phyloP scores from a whole-genome alignment of 768 basidiomycete species.

The Boletus fagicola region DNA sequence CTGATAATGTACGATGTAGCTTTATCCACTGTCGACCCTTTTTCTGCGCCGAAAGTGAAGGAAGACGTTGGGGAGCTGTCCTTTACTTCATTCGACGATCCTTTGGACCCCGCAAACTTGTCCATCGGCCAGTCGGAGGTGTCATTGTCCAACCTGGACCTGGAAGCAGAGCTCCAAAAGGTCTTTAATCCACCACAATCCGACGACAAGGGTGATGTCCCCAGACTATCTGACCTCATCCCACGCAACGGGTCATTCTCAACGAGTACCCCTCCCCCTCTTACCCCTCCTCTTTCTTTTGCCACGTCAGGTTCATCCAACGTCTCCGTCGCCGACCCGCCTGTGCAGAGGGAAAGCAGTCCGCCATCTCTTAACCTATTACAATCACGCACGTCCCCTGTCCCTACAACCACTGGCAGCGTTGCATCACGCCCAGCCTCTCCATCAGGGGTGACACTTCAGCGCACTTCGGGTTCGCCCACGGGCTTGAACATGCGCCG shows the following conservation, averaged over 20 bases:
- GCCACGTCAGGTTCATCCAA: conserved; percentile 17
- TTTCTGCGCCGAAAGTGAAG: conserved; percentile 19
- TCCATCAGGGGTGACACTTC: conserved; percentile 10
- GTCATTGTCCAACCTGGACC: conserved; percentile 34
- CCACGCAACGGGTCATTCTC: conserved; percentile 23
- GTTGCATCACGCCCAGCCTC: conserved; percentile 10
- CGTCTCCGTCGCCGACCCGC: conserved; percentile 13
- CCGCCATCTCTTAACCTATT: not conserved
- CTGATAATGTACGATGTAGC: conserved; percentile 11
- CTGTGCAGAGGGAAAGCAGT: conserved; percentile 4
- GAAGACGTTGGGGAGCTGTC: conserved; percentile 29
- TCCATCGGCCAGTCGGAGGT: conserved; percentile 39
- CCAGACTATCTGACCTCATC: conserved; percentile 27
- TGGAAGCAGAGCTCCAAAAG: conserved; percentile 30
- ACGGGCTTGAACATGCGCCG: conserved; percentile 13
- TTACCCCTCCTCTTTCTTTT: conserved; percentile 21
- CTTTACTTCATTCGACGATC: conserved; percentile 31
- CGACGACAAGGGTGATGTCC: conserved; percentile 10
- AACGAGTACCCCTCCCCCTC: conserved; percentile 30
- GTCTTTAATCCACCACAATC: conserved; percentile 17
- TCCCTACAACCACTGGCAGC: not conserved
- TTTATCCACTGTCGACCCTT: conserved; percentile 20
- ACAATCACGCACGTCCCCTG: conserved; percentile 2
- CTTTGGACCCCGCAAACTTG: conserved; percentile 31
- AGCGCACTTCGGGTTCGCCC: conserved; percentile 22